Percentiles rank a stretch among this genome's conserved stretches.
Evolutionary conservation across 306 rosid species (phyloP).

Genomic region (Rosa lucieae): DNA sequence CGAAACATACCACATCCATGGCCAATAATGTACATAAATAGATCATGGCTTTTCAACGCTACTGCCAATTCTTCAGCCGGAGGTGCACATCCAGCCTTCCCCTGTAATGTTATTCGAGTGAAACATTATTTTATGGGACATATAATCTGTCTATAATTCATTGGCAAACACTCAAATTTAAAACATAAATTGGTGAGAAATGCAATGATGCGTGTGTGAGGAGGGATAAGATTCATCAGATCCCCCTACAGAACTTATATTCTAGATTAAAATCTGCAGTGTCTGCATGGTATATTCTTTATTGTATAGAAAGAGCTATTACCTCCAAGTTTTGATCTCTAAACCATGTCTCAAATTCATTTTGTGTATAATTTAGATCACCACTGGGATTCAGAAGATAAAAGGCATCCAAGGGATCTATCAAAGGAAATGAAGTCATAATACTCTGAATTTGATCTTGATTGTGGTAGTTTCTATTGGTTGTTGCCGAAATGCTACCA

Average conservation of each 20-base stretch:
- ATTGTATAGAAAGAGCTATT: constrained; percentile 24
- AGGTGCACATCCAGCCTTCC: constrained; percentile 84
- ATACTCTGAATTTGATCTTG: constrained; percentile 44
- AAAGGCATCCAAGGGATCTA: constrained; percentile 89
- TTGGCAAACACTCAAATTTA: background rate
- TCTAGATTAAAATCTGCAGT: background rate
- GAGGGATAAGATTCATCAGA: background rate
- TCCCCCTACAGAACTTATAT: background rate
- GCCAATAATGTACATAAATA: constrained; percentile 73
- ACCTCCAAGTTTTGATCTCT: constrained; percentile 75
- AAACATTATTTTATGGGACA: constrained; percentile 9
- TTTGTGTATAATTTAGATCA: constrained; percentile 71
- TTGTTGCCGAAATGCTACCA: constrained; percentile 63
- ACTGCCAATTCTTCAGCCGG: constrained; percentile 62
- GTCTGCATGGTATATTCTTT: constrained; percentile 1
- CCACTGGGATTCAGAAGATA: constrained; percentile 86
- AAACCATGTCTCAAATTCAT: constrained; percentile 81
- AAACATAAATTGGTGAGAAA: constrained; percentile 8
- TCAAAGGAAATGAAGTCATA: constrained; percentile 53
- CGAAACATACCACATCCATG: constrained; percentile 85
- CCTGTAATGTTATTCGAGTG: constrained; percentile 49
- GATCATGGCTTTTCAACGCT: constrained; percentile 73
- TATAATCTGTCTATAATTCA: background rate
- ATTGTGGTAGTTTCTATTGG: constrained; percentile 45
- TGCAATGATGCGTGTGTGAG: background rate